Evolutionary conservation across 2,329 filamentous ascomycete species (phyloP).

Genomic region (Botrytis elliptica): DNA sequence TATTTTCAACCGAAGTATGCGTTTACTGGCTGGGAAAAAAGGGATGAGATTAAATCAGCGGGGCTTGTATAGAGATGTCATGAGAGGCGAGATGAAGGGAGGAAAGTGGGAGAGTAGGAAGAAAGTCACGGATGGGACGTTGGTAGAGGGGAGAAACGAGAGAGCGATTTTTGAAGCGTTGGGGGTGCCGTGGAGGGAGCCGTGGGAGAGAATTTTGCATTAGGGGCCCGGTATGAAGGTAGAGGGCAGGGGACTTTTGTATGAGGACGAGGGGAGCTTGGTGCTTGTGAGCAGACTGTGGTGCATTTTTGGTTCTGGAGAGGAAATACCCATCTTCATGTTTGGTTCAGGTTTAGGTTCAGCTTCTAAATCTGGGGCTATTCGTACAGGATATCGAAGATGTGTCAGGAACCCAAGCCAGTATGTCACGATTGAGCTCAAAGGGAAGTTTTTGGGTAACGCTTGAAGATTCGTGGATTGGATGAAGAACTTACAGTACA

Average conservation of each 20-base stretch:
- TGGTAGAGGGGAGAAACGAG: constrained; percentile 76
- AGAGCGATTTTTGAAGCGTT: constrained; percentile 76
- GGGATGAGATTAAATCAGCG: constrained; percentile 82
- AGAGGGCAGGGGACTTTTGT: not conserved
- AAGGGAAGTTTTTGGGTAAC: not conserved
- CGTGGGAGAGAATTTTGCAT: constrained; percentile 72
- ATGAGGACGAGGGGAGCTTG: no score
- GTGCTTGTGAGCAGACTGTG: not conserved
- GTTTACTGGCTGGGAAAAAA: constrained; percentile 76
- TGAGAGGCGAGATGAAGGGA: constrained; percentile 55
- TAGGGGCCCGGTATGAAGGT: not conserved
- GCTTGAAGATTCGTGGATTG: not conserved
- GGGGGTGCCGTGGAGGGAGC: constrained; percentile 80
- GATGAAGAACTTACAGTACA: not conserved
- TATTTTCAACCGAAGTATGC: constrained; percentile 86
- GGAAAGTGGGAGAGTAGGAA: constrained; percentile 46
- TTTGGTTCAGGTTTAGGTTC: not conserved
- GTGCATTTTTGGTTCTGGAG: not conserved
- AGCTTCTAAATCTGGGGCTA: not conserved
- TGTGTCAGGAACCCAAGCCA: not conserved
- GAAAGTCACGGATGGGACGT: constrained; percentile 64
- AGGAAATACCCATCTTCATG: not conserved
- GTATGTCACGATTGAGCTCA: no score
- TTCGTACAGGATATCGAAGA: not conserved
- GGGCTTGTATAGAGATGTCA: constrained; percentile 71